Percentiles rank a stretch among this genome's conserved stretches.
phyloP scores from a whole-genome alignment of 139 green algal genomes.

The Coelastrella sp. region DNA sequence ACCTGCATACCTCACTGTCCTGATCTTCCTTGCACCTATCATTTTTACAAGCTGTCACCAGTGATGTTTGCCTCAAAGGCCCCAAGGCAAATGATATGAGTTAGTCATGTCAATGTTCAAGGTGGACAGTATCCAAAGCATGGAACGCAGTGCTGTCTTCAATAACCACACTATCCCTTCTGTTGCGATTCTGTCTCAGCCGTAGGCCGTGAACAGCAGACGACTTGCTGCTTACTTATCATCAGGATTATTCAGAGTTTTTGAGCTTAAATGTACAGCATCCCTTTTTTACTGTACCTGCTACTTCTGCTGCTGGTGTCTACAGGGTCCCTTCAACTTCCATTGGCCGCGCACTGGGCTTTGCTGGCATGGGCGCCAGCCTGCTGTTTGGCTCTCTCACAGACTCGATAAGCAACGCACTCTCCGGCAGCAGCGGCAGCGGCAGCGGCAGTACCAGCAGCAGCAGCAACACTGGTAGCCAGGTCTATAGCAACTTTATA shows the following conservation, averaged over 20 bases:
- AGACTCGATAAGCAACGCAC: constrained; percentile 67
- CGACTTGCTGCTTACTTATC: neutral
- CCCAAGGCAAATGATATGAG: too few relatives aligned
- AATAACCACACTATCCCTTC: too few relatives aligned
- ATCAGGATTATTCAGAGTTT: neutral
- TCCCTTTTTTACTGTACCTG: neutral
- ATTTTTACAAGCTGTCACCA: too few relatives aligned
- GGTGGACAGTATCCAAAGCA: too few relatives aligned
- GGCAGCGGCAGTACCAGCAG: neutral
- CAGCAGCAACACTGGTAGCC: neutral
- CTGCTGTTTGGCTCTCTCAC: constrained; percentile 78
- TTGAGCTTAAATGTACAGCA: neutral
- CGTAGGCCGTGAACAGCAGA: neutral
- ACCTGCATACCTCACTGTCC: too few relatives aligned
- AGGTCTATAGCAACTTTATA: constrained; percentile 38
- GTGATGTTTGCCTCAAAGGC: too few relatives aligned
- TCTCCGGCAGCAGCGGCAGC: constrained; percentile 23
- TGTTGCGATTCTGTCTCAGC: too few relatives aligned
- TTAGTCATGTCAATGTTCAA: too few relatives aligned
- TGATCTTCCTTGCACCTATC: too few relatives aligned
- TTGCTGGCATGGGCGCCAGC: constrained; percentile 83
- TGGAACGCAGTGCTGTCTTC: too few relatives aligned
- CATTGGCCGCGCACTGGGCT: constrained; percentile 82
- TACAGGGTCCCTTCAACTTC: constrained; percentile 78
- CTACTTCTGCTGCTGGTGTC: neutral